These are phyloP conservation scores for Xylariales sp. DNA, from an alignment of 2,329 filamentous ascomycete species.

Conservation along the genomic window DNA sequence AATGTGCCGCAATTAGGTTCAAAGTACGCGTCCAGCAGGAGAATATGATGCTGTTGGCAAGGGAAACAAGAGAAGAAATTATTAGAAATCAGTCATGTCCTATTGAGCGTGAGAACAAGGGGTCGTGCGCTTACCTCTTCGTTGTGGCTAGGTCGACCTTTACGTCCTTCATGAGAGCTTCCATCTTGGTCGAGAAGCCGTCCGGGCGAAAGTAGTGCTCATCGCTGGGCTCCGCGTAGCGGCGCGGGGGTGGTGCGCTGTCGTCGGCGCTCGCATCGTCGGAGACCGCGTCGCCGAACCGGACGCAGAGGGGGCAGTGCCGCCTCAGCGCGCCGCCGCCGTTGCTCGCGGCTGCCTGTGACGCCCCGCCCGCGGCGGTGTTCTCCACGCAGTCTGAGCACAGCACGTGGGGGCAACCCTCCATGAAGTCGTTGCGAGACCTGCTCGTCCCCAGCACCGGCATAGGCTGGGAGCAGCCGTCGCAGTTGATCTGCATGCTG, in stretches of 20 bases:
- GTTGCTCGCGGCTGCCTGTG: too few relatives aligned
- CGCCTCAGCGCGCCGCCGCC: neutral
- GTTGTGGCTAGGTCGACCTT: slow-evolving; percentile 14
- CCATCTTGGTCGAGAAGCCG: slow-evolving; percentile 29
- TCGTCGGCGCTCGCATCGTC: neutral
- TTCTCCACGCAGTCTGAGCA: slow-evolving; percentile 26
- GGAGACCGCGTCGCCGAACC: neutral
- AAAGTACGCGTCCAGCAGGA: slow-evolving; percentile 41
- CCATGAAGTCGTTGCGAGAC: slow-evolving; percentile 12
- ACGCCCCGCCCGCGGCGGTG: too few relatives aligned
- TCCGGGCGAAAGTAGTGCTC: slow-evolving; percentile 19
- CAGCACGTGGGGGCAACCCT: slow-evolving; percentile 24
- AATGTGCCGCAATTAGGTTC: slow-evolving; percentile 26
- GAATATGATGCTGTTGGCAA: slow-evolving; percentile 43
- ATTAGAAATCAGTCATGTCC: too few relatives aligned
- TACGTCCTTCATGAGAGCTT: slow-evolving; percentile 24
- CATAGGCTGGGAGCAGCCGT: slow-evolving; percentile 27
- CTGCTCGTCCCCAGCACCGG: slow-evolving; percentile 20
- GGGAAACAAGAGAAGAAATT: too few relatives aligned
- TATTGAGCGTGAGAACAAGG: too few relatives aligned
- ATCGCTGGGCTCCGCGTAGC: slow-evolving; percentile 8
- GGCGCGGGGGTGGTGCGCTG: slow-evolving; percentile 2
- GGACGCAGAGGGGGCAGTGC: slow-evolving; percentile 18
- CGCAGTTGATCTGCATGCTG: slow-evolving; percentile 20
- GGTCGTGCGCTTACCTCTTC: too few relatives aligned